Evolutionary conservation across 2,329 filamentous ascomycete species (phyloP), one percentile per base, ranked within the genome.

Genomic region (Pseudogymnoascus sp.): DNA sequence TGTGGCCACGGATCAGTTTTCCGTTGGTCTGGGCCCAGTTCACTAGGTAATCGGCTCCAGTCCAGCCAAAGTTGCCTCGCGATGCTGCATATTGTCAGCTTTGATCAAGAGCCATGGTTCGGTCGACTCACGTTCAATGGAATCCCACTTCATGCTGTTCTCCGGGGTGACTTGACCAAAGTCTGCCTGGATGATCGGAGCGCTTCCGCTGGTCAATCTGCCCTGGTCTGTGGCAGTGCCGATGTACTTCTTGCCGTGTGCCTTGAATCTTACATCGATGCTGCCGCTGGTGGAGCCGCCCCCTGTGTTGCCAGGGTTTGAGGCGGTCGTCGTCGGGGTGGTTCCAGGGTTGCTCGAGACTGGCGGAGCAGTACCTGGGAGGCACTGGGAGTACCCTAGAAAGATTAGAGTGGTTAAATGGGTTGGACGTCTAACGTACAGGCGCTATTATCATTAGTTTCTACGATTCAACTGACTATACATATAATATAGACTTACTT

Each of bases 141-240:
- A 76, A 68, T 88, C 84, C 86, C 86, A 89, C 75, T 89, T 89
- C 82, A 88, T 87, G 71, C 79, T 84, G 78, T 90, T 89, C 77
- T 89, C 87, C 1, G 83, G 81, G 0, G 86, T 88, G 23, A 89
- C 77, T 71, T 85, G 81, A 18, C 86, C 85, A 66, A 89, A 89
- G 73, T 87, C 77, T 61, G 78, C 76, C 66, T 81, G 79, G 72
- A 89, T 83, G 69, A 50, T 61, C n/a, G 18, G 36, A 4, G 36
- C 40, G 28, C 28, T 37, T 28, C 36, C 40, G n/a, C 36, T 61
- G 18, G 59, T 40, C 25, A 61, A 16, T 61, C 40, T 46, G 21
- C 25, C 25, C 36, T 21, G 36, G n/a, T 61, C 59, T 16, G 34
- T 64, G 14, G 66, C 63, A 5, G 37, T 40, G 44, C 63, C 64